These are phyloP conservation scores for Arthrobotrys musiformis DNA, from an alignment of 2,329 filamentous ascomycete genomes.

Conservation along the genomic window DNA sequence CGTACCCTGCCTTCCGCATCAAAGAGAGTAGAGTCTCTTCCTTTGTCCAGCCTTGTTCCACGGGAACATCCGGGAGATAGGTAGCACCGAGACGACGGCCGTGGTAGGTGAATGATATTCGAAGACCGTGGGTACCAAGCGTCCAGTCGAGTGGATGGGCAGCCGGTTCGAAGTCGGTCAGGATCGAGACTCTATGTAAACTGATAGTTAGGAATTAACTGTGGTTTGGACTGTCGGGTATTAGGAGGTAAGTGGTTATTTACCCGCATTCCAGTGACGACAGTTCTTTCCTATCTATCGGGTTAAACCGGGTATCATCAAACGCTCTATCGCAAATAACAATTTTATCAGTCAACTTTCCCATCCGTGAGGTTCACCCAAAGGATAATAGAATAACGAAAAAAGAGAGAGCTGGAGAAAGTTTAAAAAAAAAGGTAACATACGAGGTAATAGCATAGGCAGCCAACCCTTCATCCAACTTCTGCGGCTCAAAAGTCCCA, in stretches of 20 bases:
- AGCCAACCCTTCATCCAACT: conserved; percentile 77
- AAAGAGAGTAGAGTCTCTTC: conserved; percentile 89
- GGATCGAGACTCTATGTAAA: conserved; percentile 76
- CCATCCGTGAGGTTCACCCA: too few species aligned
- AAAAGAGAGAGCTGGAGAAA: too few species aligned
- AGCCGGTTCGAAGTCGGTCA: conserved; percentile 84
- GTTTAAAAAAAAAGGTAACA: conserved; percentile 59
- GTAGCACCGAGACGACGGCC: conserved; percentile 82
- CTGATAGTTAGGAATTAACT: conserved; percentile 61
- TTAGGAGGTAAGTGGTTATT: background rate
- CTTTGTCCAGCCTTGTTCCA: conserved; percentile 93
- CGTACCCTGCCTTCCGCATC: conserved; percentile 95
- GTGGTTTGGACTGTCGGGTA: background rate
- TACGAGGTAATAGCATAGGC: conserved; percentile 85
- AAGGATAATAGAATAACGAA: background rate
- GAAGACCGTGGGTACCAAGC: conserved; percentile 84
- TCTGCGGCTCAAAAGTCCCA: conserved; percentile 85
- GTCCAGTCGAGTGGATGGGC: conserved; percentile 83
- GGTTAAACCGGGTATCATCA: conserved; percentile 72
- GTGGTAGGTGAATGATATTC: conserved; percentile 82
- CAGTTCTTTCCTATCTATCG: conserved; percentile 69
- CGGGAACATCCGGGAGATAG: conserved; percentile 89
- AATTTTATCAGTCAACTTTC: background rate
- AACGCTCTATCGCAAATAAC: conserved; percentile 64
- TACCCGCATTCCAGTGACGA: conserved; percentile 66